Conservation (phyloP, 1,284 basidiomycete genomes). For the Trichosporon coremiiforme region DNA sequence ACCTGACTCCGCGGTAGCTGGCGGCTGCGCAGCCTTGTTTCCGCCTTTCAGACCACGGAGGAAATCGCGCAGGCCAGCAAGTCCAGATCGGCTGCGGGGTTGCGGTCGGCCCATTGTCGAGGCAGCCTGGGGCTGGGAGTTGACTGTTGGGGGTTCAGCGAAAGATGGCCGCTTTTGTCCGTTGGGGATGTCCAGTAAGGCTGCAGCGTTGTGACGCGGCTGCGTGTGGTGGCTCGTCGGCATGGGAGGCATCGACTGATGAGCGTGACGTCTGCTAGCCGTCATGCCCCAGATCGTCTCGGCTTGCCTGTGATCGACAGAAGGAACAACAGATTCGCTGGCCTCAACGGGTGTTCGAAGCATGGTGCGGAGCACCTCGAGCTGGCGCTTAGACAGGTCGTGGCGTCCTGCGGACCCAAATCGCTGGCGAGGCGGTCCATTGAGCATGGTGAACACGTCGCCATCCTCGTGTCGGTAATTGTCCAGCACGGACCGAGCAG, state of each 20-base stretch:
- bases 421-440: conserved; percentile 41
- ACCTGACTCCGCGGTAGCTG: not conserved
- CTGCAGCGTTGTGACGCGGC: conserved; percentile 7
- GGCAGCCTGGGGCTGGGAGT: not conserved
- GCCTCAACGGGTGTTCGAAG: conserved; percentile 51
- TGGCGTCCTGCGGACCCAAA: conserved; percentile 68
- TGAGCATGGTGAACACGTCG: conserved; percentile 40
- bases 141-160: not conserved
- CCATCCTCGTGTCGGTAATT: conserved; percentile 49
- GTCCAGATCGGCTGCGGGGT: conserved; percentile 35
- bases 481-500: conserved; percentile 10
- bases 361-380: conserved; percentile 62
- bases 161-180: conserved; percentile 14
- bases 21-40: conserved; percentile 10
- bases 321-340: conserved; percentile 25
- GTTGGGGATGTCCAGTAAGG: not conserved
- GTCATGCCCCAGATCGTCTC: conserved; percentile 18
- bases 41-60: conserved; percentile 37
- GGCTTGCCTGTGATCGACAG: conserved; percentile 26
- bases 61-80: conserved; percentile 52
- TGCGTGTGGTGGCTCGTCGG: conserved; percentile 19
- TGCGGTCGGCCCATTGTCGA: conserved; percentile 33
- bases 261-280: conserved; percentile 20
- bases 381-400: conserved; percentile 64
- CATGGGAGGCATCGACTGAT: conserved; percentile 25